phyloP scores from a whole-genome alignment of 805 yeast species.

The Pichia nakasei region DNA sequence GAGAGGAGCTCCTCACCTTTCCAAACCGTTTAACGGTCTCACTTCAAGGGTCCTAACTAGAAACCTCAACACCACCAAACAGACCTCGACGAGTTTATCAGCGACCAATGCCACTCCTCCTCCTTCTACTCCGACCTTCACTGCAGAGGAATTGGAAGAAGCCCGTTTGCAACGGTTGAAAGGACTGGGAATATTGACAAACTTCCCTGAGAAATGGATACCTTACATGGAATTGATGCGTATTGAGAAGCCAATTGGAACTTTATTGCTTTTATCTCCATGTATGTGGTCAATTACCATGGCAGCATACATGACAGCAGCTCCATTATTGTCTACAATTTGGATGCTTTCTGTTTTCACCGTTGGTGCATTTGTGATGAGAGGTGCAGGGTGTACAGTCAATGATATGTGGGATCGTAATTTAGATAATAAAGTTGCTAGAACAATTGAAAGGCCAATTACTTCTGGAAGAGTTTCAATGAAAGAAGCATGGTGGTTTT shows the following conservation, averaged over 20 bases:
- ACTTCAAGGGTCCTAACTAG: background rate
- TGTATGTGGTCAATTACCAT: conserved; percentile 88
- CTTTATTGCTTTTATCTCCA: conserved; percentile 74
- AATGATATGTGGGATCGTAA: conserved; percentile 83
- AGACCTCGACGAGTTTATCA: background rate
- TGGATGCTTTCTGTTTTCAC: conserved; percentile 65
- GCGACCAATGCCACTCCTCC: background rate
- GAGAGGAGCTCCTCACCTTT: background rate
- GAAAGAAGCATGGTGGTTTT: conserved; percentile 58
- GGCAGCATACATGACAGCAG: conserved; percentile 70
- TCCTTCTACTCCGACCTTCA: conserved; percentile 13
- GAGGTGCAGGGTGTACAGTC: conserved; percentile 97
- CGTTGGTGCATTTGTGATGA: conserved; percentile 80
- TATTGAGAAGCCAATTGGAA: conserved; percentile 93
- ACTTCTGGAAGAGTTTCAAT: conserved; percentile 76
- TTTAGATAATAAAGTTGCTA: conserved; percentile 73
- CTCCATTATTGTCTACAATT: conserved; percentile 55
- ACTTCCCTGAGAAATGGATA: conserved; percentile 62
- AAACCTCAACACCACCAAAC: background rate
- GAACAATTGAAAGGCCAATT: conserved; percentile 88
- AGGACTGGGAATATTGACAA: conserved; percentile 41
- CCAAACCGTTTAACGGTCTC: background rate
- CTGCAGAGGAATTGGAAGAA: conserved; percentile 36
- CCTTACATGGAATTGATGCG: conserved; percentile 93
- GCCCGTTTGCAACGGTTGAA: conserved; percentile 44